Evolutionary conservation across 345 rosid species (phyloP), one percentile per base, ranked within the genome.

Genomic region (Eucalyptus sp.): DNA sequence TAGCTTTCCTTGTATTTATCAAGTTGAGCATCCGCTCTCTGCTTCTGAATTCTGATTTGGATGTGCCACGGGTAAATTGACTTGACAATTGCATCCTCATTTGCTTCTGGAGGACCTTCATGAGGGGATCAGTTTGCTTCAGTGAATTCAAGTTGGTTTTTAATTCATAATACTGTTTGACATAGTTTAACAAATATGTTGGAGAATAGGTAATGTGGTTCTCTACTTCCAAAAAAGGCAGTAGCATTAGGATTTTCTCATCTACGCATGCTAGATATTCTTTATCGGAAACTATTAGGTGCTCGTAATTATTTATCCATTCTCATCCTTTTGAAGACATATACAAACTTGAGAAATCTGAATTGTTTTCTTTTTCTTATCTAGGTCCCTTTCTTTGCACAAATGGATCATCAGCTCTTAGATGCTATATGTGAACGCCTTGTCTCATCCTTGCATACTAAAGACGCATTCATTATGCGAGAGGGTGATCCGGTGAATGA

Each of bases 401-500:
- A 95, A 90, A 97, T 97, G 98, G 98, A 96, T 91, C 94, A 93
- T 86, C 98, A 97, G 64, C 95, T 97, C 87, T 90, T 97, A 49
- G 98, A 96, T 66, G 99, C 98, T 44, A 94, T 97, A 86, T 96
- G 99, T 43, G 98, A 97, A 90, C 98, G 97, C 71, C 92, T 96
- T 4, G 97, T 95, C 84, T 94, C 96, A 16, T 95, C 97, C 13
- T 49, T 97, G 92, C 94, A 94, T 91, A 97, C 97, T 13, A 95
- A 92, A 81, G 96, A 93, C 49, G 91, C 96, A 2, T 93, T 91
- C 90, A 92, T 97, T 20, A 91, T 92, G 50, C 93, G 98, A 4
- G 98, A 97, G 90, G 99, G 97, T 3, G 99, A 97, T 92, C 99
- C 98, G 5, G 98, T 97, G 71, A 94, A 90, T 58, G 98, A 97